Evolutionary conservation across 164 flowering plant species (phyloP), one percentile per base, ranked within the genome.

Genomic region (Vitis vinifera): DNA sequence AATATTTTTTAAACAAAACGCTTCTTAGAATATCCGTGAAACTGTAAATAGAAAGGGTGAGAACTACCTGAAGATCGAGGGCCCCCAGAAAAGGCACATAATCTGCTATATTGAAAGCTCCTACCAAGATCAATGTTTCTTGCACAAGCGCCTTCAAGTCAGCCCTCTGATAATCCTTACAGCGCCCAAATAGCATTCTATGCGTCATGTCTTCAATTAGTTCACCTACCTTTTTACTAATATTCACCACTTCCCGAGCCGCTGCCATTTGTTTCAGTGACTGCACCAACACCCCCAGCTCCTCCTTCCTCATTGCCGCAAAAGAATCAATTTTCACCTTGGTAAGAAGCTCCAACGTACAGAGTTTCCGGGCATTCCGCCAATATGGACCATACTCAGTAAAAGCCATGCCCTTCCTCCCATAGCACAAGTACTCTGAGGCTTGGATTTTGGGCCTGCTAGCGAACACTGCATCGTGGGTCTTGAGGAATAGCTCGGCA

Each of bases 311-410:
- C 69, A 52, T 47, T 29, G 27, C 17, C 51, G 47, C 63, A 52
- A 76, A 73, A 0, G 65, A 61, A 12, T 74, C 77, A 5, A 74
- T 67, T 56, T 76, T 80, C 2, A 23, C 10, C 23, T 17, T 58
- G 47, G 67, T 76, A 6, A 80, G 72, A 0, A 80, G 69, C 66
- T 74, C 65, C n/a, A 72, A 3, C 12, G 72, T 69, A 58, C 80
- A 78, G 6, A 78, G 3, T 13, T 58, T 74, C 14, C 77, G 62
- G 3, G 70, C 10, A 51, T 63, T 47, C 10, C 84, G 77, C 81
- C 79, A 81, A 16, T 81, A 75, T 0, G 77, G 30, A 15, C 84
- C 81, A 27, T 81, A 78, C 10, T 67, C 19, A 0, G 71, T 1
- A 30, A 72, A 65, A 10, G 23, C 16, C 58, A 81, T 4, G 66